Percentiles rank a stretch among this genome's conserved stretches.
Evolutionary conservation across 2,329 filamentous ascomycete genomes (phyloP).

Genomic region (Xylaria multiplex): DNA sequence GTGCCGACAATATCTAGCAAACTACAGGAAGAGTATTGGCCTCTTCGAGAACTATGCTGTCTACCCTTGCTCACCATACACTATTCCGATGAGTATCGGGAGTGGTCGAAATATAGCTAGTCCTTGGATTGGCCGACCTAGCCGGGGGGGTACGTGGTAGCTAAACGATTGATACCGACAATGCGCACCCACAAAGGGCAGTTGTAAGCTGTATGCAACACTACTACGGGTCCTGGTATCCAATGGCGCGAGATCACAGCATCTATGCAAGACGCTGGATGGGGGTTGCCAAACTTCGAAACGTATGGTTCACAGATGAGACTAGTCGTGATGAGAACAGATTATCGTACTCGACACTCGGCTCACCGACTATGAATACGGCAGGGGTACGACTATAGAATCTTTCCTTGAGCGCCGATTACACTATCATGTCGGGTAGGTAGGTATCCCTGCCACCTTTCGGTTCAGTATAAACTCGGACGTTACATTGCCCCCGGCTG

Average conservation of each 20-base stretch:
- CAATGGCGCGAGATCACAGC: conserved; percentile 8
- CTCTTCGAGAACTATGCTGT: too few species aligned
- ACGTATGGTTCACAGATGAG: conserved; percentile 3
- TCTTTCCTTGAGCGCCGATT: background rate
- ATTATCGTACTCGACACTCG: too few species aligned
- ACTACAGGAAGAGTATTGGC: too few species aligned
- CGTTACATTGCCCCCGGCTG: conserved; percentile 24
- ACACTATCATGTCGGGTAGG: background rate
- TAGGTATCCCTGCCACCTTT: background rate
- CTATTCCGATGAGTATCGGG: too few species aligned
- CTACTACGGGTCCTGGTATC: background rate
- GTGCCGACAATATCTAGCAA: too few species aligned
- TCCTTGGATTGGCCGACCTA: too few species aligned
- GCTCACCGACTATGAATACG: background rate
- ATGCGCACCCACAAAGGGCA: background rate
- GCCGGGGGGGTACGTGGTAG: too few species aligned
- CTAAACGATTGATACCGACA: background rate
- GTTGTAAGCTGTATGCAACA: conserved; percentile 7
- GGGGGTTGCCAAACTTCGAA: background rate
- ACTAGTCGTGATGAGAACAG: background rate
- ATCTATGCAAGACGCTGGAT: background rate
- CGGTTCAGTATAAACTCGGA: conserved; percentile 13
- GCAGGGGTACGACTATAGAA: background rate
- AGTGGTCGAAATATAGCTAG: too few species aligned
- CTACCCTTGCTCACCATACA: too few species aligned